Evolutionary conservation across 495 filamentous ascomycete genomes (phyloP), one percentile per base, ranked within the genome.

Genomic region (Hypoxylon rickii): DNA sequence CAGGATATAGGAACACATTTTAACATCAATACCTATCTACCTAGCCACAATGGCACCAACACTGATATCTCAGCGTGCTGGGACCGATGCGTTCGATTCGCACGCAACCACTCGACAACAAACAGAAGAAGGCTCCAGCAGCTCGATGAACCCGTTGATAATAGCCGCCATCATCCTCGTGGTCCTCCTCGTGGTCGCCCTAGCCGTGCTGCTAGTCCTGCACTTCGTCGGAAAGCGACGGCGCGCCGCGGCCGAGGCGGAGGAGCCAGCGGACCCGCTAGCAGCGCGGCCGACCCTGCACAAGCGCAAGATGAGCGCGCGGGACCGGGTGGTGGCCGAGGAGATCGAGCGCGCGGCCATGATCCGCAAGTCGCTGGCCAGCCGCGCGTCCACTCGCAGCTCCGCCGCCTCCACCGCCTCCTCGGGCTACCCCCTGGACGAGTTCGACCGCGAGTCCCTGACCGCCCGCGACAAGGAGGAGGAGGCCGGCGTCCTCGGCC

Each of bases 301-400:
- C n/a, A n/a, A 43, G 47, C 21, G 51, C 39, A 73, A 65, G 42
- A 45, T 68, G 58, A 72, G 56, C 50, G 31, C 47, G 8, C 22
- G 40, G 7, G 63, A 73, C 6, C 57, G 52, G 32, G 37, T 42
- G 5, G 60, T 61, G 15, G 64, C 71, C 34, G 68, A 77, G 36
- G 76, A 78, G 31, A 46, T 60, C 15, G 70, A 76, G 49, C 58
- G 77, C 13, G 62, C 55, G 7, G 61, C 51, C 39, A 77, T 79
- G 63, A 79, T 79, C 45, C 69, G 74, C 19, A 79, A 79, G 54
- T 79, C 77, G 0, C 60, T 78, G 1, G 74, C 73, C 15, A 72
- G 55, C 12, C 70, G 77, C 18, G 68, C 67, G 0, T 70, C 65
- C 12, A 56, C 58, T 19, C 51, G 63, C 21, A 63, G 20, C 40